These are phyloP conservation scores for Gliomastix tumulicola DNA, from an alignment of 2,329 filamentous ascomycete genomes.

Conservation along the genomic window DNA sequence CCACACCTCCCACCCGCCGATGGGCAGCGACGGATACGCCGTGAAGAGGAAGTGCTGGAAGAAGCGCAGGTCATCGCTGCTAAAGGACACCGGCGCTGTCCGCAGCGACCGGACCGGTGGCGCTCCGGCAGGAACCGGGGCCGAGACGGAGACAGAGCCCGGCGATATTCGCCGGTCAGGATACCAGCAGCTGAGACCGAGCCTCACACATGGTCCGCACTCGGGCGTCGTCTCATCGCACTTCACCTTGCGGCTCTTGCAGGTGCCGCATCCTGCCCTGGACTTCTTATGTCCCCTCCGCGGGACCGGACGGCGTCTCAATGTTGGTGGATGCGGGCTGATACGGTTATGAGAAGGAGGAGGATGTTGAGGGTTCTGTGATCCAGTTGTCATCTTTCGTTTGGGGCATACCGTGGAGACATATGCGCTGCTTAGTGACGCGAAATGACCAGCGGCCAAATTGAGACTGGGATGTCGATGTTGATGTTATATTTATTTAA, in stretches of 20 bases:
- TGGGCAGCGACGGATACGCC: constrained; percentile 31
- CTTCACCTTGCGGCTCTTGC: constrained; percentile 35
- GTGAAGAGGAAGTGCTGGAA: constrained; percentile 44
- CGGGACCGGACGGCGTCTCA: constrained; percentile 19
- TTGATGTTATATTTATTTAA: too few species aligned
- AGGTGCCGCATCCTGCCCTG: constrained; percentile 20
- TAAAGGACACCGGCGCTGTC: constrained; percentile 20
- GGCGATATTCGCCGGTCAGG: too few species aligned
- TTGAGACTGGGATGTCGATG: too few species aligned
- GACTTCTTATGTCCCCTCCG: constrained; percentile 25
- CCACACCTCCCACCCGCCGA: constrained; percentile 27
- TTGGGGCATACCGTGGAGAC: too few species aligned
- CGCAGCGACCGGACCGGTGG: constrained; percentile 8
- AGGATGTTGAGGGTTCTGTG: too few species aligned
- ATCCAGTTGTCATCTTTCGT: too few species aligned
- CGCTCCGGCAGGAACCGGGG: too few species aligned
- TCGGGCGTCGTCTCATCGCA: constrained; percentile 26
- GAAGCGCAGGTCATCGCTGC: constrained; percentile 37
- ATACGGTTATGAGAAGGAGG: not conserved
- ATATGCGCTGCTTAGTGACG: too few species aligned
- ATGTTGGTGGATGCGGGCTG: not conserved
- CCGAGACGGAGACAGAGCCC: not conserved
- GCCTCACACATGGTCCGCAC: constrained; percentile 24
- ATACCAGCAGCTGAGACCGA: constrained; percentile 27
- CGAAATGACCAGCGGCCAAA: too few species aligned